phyloP scores from a whole-genome alignment of 345 rosid genomes.

The Syzygium oleosum region DNA sequence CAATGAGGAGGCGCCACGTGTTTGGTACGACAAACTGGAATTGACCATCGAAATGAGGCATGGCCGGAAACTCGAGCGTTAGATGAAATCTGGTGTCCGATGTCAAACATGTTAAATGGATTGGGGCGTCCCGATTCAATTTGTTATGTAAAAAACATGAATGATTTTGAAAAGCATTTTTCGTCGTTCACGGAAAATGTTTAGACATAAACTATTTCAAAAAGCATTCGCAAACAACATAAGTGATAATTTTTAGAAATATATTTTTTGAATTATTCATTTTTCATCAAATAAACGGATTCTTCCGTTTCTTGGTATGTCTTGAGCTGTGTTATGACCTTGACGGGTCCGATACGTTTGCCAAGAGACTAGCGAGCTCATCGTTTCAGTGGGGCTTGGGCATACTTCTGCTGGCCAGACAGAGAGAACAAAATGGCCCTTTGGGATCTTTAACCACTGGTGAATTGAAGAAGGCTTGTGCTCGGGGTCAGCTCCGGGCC shows the following conservation, averaged over 20 bases:
- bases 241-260: rapidly evolving
- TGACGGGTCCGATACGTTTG: not conserved
- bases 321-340: not conserved
- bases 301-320: too few species aligned
- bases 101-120: too few species aligned
- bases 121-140: too few species aligned
- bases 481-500: not conserved
- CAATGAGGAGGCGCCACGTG: not conserved
- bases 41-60: not conserved
- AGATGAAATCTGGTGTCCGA: too few species aligned
- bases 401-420: not conserved
- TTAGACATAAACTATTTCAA: not conserved
- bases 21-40: not conserved
- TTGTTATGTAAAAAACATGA: not conserved
- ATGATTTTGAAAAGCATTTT: not conserved
- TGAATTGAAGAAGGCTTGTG: not conserved
- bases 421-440: not conserved
- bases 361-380: not conserved
- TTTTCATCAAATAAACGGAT: too few species aligned
- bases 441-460: not conserved
- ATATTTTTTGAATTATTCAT: rapidly evolving
- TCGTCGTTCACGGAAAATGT: not conserved
- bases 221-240: rapidly evolving
- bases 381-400: not conserved
- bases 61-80: not conserved